phyloP scores from a whole-genome alignment of 148 eudicot species.

The Pharnaceum exiguum region DNA sequence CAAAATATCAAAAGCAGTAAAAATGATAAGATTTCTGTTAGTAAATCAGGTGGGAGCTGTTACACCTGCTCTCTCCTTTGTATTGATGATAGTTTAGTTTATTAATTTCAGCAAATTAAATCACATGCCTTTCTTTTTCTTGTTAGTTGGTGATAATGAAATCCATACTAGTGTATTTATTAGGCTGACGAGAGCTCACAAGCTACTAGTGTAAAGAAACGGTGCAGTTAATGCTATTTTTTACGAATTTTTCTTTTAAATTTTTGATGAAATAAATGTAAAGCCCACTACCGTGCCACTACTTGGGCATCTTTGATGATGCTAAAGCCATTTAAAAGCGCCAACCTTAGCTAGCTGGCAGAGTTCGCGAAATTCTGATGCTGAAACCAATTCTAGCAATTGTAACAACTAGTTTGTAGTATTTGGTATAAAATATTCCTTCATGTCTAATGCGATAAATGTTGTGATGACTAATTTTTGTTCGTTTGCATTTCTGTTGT shows the following conservation, averaged over 20 bases:
- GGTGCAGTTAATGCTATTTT: slow-evolving; percentile 11
- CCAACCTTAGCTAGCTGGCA: slow-evolving; percentile 11
- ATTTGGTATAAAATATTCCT: background rate
- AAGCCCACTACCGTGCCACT: slow-evolving; percentile 13
- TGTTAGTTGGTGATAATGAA: slow-evolving; percentile 3
- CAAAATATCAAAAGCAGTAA: background rate
- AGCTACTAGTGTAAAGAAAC: background rate
- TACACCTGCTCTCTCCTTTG: too few relatives aligned
- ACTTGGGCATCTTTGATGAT: slow-evolving; percentile 3
- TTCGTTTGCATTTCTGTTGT: too few relatives aligned
- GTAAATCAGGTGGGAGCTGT: background rate
- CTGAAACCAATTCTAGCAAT: background rate
- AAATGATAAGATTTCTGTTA: too few relatives aligned
- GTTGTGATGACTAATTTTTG: background rate
- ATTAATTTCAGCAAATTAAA: background rate
- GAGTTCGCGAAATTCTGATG: background rate
- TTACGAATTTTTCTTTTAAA: background rate
- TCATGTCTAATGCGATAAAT: background rate
- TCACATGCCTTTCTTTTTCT: too few relatives aligned
- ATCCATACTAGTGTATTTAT: slow-evolving; percentile 7
- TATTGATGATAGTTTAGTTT: too few relatives aligned
- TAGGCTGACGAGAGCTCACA: slow-evolving; percentile 8
- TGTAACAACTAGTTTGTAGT: background rate
- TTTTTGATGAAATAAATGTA: background rate
- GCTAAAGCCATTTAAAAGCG: too few relatives aligned